phyloP scores from a whole-genome alignment of 495 filamentous ascomycete genomes.

The Penicillium soppii region DNA sequence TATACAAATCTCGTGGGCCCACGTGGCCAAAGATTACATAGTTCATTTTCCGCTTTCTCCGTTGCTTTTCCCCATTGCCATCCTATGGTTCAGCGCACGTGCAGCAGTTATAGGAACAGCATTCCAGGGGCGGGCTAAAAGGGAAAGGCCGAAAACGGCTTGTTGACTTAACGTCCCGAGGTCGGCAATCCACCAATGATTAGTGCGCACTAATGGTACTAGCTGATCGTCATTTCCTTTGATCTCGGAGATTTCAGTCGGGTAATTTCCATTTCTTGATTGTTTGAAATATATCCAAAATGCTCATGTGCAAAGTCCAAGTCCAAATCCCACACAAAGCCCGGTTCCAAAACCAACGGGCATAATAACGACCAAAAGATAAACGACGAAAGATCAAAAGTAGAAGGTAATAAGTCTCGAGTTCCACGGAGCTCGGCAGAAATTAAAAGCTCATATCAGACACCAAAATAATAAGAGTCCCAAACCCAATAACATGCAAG shows the following conservation, averaged over 20 bases:
- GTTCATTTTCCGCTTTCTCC: too few relatives aligned
- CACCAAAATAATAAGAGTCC: slow-evolving; percentile 20
- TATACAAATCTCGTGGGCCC: slow-evolving; percentile 1
- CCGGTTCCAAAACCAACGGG: slow-evolving; percentile 7
- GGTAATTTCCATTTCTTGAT: background rate
- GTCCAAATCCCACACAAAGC: slow-evolving; percentile 7
- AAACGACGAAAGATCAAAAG: slow-evolving; percentile 9
- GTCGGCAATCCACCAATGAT: background rate
- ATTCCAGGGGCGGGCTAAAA: too few relatives aligned
- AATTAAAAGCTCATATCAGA: slow-evolving; percentile 29
- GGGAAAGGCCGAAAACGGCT: background rate
- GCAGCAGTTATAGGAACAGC: too few relatives aligned
- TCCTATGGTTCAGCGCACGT: slow-evolving; percentile 17
- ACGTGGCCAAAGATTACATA: too few relatives aligned
- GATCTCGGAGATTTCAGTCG: background rate
- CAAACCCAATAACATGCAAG: slow-evolving; percentile 30
- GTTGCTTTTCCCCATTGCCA: background rate
- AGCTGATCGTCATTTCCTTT: slow-evolving; percentile 1
- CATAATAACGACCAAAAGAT: slow-evolving; percentile 2
- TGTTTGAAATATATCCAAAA: too few relatives aligned
- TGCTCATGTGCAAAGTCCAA: slow-evolving; percentile 25
- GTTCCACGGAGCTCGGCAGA: slow-evolving; percentile 12
- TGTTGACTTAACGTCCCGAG: too few relatives aligned
- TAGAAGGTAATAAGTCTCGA: slow-evolving; percentile 17
- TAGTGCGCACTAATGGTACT: background rate